Percentiles rank a stretch among this genome's conserved stretches.
Evolutionary conservation across 306 rosid species (phyloP).

Genomic region (Prunus mongolica): DNA sequence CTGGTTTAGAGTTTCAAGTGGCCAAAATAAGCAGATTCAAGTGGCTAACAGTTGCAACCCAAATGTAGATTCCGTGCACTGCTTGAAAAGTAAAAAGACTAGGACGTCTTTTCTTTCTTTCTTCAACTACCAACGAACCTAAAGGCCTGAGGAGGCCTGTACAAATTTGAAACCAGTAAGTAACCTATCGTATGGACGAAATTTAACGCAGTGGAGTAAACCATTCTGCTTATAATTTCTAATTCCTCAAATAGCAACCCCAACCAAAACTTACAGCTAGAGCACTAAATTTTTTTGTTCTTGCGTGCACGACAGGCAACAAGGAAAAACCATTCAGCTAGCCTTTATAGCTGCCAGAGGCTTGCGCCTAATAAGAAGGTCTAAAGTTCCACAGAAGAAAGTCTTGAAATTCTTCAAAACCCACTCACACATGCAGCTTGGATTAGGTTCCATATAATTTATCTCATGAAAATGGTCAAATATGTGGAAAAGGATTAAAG

Average conservation of each 20-base stretch:
- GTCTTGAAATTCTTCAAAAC: no score
- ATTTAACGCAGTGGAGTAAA: constrained; percentile 17
- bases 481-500: no score
- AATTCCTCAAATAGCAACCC: neutral
- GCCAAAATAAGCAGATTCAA: no score
- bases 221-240: neutral
- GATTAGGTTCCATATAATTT: no score
- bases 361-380: no score
- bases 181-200: neutral
- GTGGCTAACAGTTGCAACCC: neutral
- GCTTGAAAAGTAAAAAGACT: neutral
- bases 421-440: no score
- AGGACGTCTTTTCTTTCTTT: neutral
- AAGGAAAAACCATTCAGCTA: no score
- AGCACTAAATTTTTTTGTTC: no score
- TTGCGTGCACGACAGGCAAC: no score
- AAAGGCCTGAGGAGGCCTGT: neutral
- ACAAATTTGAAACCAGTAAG: constrained; percentile 11
- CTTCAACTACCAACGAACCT: constrained; percentile 1
- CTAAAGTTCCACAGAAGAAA: no score
- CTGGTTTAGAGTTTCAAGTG: neutral
- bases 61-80: constrained; percentile 2
- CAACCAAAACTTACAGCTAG: neutral
- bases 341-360: no score
- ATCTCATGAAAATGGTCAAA: no score